Evolutionary conservation across 1,284 basidiomycete species (phyloP).

Genomic region (Vanrija humicola): DNA sequence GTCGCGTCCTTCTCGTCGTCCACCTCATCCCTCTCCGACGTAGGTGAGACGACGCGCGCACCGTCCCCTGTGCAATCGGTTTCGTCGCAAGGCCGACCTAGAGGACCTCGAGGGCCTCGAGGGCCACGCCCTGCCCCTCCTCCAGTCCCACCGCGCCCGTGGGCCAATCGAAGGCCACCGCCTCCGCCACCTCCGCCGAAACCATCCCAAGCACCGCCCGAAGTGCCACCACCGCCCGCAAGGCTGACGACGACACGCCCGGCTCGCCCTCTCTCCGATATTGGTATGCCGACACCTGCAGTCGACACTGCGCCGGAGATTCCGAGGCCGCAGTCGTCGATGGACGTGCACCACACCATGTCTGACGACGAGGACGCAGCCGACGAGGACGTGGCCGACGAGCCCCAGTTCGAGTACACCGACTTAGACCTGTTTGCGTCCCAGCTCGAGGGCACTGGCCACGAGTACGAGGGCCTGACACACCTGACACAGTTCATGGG

Average conservation of each 20-base stretch:
- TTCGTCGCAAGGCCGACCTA: conserved; percentile 1
- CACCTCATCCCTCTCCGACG: conserved; percentile 8
- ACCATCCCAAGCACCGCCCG: background rate
- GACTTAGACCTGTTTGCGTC: conserved; percentile 62
- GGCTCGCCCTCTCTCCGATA: conserved; percentile 3
- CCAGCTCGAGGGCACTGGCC: conserved; percentile 53
- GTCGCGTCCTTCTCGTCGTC: conserved; percentile 2
- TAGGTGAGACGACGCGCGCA: background rate
- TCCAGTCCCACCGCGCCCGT: conserved; percentile 29
- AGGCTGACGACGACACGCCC: too few species aligned
- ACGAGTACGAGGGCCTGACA: conserved; percentile 59
- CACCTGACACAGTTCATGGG: conserved; percentile 63
- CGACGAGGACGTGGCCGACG: too few species aligned
- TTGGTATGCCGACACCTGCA: conserved; percentile 5
- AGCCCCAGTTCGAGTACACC: conserved; percentile 42
- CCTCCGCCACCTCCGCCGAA: background rate
- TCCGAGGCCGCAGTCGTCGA: background rate
- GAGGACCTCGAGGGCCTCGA: conserved; percentile 19
- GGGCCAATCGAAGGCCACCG: conserved; percentile 3
- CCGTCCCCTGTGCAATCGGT: background rate
- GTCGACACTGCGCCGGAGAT: background rate
- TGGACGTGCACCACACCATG: background rate
- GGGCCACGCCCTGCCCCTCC: conserved; percentile 20
- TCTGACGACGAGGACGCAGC: background rate
- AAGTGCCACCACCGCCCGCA: too few species aligned